A percentile compares a stretch with the other conserved stretches of the same genome.
Evolutionary conservation across 2,329 filamentous ascomycete species (phyloP).

Genomic region (Fusarium clavum): DNA sequence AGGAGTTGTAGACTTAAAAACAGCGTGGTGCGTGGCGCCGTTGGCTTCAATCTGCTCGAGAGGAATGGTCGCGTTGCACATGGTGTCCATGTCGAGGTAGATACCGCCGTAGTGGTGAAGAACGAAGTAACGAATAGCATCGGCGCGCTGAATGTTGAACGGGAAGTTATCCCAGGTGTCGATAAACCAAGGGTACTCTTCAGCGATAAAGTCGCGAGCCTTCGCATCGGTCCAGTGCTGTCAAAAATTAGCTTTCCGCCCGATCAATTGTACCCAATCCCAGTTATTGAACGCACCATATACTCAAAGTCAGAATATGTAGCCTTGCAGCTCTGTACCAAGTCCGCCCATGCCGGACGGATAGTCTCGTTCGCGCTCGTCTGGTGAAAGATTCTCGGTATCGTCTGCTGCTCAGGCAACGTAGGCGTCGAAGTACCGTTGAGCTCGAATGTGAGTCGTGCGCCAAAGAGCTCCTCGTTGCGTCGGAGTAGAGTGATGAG

Average conservation of each 20-base stretch:
- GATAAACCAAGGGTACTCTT: slow-evolving; percentile 78
- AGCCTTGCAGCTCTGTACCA: slow-evolving; percentile 74
- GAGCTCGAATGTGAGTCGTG: slow-evolving; percentile 55
- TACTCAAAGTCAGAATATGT: slow-evolving; percentile 79
- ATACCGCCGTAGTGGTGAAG: slow-evolving; percentile 78
- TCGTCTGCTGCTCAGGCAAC: slow-evolving; percentile 72
- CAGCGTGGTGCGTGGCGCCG: slow-evolving; percentile 38
- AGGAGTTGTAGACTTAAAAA: slow-evolving; percentile 67
- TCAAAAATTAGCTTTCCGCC: neutral
- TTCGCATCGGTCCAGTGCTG: slow-evolving; percentile 79
- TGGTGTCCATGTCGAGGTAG: slow-evolving; percentile 70
- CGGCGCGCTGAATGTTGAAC: slow-evolving; percentile 78
- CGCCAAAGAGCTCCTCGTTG: slow-evolving; percentile 50
- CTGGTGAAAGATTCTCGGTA: slow-evolving; percentile 82
- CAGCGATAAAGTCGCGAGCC: slow-evolving; percentile 73
- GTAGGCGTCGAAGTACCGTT: slow-evolving; percentile 69
- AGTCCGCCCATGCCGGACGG: slow-evolving; percentile 72
- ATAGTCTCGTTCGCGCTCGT: slow-evolving; percentile 78
- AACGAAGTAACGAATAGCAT: slow-evolving; percentile 80
- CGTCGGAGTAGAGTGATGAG: slow-evolving; percentile 74
- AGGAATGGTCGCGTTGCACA: slow-evolving; percentile 48
- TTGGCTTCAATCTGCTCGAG: slow-evolving; percentile 46
- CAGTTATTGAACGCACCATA: slow-evolving; percentile 61
- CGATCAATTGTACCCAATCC: neutral
- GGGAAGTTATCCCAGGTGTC: slow-evolving; percentile 76